These are phyloP conservation scores for Pestalotiopsis sp. DNA, from an alignment of 2,329 filamentous ascomycete species.

Conservation along the genomic window DNA sequence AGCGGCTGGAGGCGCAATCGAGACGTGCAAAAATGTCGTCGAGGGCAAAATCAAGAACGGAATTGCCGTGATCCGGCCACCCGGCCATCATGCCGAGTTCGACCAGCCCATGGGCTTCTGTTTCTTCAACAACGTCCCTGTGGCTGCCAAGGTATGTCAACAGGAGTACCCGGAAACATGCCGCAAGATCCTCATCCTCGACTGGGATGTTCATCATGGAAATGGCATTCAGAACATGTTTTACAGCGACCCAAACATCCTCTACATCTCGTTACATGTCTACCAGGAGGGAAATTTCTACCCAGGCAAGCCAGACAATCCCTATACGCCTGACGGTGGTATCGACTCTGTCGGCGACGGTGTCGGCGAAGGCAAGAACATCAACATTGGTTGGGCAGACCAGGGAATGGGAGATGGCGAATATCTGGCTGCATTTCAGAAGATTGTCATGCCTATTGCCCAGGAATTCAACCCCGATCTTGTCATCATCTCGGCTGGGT, in stretches of 20 bases:
- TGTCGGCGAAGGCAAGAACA: conserved; percentile 58
- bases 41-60: conserved; percentile 85
- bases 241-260: conserved; percentile 88
- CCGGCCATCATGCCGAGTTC: conserved; percentile 91
- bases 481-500: conserved; percentile 93
- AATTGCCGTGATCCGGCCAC: conserved; percentile 91
- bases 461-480: conserved; percentile 91
- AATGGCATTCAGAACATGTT: conserved; percentile 98
- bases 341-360: conserved; percentile 59
- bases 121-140: conserved; percentile 95
- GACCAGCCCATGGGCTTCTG: conserved; percentile 91
- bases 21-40: conserved; percentile 91
- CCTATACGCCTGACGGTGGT: conserved; percentile 59
- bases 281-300: conserved; percentile 85
- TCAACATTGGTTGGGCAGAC: conserved; percentile 67
- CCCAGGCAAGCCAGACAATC: conserved; percentile 64
- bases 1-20: conserved; percentile 90
- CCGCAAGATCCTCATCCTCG: conserved; percentile 87
- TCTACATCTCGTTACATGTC: conserved; percentile 95
- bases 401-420: conserved; percentile 93
- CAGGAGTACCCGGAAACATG: conserved; percentile 76
- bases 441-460: conserved; percentile 94
- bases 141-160: conserved; percentile 88
- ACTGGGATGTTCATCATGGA: conserved; percentile 83
- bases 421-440: conserved; percentile 94